These are phyloP conservation scores for Saccharomycopsis fodiens DNA, from an alignment of 805 yeast species.

Conservation along the genomic window DNA sequence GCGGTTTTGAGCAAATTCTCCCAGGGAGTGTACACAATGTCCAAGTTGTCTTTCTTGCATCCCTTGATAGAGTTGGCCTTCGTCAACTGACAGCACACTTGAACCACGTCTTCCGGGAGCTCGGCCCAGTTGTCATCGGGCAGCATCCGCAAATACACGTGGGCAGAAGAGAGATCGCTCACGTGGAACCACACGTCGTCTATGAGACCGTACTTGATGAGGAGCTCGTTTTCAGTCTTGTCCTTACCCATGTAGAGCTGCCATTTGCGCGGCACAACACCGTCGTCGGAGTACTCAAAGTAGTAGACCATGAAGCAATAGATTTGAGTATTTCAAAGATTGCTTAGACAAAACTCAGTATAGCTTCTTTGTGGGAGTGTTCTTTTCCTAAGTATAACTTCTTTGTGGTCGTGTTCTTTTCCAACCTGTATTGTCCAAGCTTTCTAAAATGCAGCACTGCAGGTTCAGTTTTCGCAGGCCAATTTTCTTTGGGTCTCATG, in stretches of 20 bases:
- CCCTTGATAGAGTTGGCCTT: slow-evolving; percentile 74
- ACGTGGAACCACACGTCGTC: slow-evolving; percentile 78
- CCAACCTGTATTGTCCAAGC: no score
- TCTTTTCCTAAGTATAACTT: no score
- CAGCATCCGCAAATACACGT: slow-evolving; percentile 53
- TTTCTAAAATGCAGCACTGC: no score
- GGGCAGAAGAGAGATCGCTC: slow-evolving; percentile 70
- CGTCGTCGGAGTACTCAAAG: slow-evolving; percentile 28
- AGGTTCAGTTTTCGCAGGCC: no score
- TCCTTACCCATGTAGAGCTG: slow-evolving; percentile 64
- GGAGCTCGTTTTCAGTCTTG: slow-evolving; percentile 57
- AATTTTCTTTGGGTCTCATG: no score
- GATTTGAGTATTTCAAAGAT: no score
- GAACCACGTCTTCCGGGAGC: neutral
- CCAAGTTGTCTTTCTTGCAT: slow-evolving; percentile 57
- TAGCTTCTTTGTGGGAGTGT: no score
- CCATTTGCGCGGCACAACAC: slow-evolving; percentile 27
- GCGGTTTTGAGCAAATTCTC: slow-evolving; percentile 58
- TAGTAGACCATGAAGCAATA: slow-evolving; percentile 48
- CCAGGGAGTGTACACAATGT: slow-evolving; percentile 70
- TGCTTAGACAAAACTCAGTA: no score
- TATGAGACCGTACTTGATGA: slow-evolving; percentile 57
- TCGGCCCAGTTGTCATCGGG: neutral
- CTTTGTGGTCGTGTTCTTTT: no score
- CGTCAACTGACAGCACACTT: slow-evolving; percentile 54